Percentiles rank a stretch among this genome's conserved stretches.
Conservation (phyloP, 106 monocot genomes). For the Apostasia ramifera region DNA sequence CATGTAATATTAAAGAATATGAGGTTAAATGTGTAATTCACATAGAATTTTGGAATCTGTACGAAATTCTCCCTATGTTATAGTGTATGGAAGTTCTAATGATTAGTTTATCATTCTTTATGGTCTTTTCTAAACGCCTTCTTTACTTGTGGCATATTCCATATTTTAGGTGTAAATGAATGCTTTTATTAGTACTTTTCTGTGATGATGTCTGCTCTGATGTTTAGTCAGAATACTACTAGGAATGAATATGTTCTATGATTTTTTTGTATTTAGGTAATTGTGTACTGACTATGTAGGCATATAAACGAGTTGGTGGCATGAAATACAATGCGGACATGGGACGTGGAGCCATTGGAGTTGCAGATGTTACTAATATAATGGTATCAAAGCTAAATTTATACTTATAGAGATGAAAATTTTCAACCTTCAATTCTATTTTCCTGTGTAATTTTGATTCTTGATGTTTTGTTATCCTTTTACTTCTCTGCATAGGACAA, state of each 20-base stretch:
- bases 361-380: conserved; percentile 53
- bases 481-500: conserved; percentile 30
- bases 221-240: too few relatives aligned
- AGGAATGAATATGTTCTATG: neutral
- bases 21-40: too few relatives aligned
- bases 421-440: neutral
- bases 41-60: too few relatives aligned
- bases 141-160: too few relatives aligned
- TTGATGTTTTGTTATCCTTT: neutral
- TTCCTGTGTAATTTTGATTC: neutral
- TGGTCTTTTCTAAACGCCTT: too few relatives aligned
- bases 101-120: too few relatives aligned
- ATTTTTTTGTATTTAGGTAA: neutral
- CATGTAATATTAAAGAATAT: too few relatives aligned
- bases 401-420: neutral
- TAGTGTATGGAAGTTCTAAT: too few relatives aligned
- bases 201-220: too few relatives aligned
- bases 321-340: conserved; percentile 62
- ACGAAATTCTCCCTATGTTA: too few relatives aligned
- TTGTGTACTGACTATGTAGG: conserved; percentile 25
- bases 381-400: conserved; percentile 31
- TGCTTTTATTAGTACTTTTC: too few relatives aligned
- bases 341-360: conserved; percentile 71
- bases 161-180: too few relatives aligned
- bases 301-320: conserved; percentile 78